These are phyloP conservation scores for Chalara sp. DNA, from an alignment of 2,329 filamentous ascomycete genomes.

Conservation along the genomic window DNA sequence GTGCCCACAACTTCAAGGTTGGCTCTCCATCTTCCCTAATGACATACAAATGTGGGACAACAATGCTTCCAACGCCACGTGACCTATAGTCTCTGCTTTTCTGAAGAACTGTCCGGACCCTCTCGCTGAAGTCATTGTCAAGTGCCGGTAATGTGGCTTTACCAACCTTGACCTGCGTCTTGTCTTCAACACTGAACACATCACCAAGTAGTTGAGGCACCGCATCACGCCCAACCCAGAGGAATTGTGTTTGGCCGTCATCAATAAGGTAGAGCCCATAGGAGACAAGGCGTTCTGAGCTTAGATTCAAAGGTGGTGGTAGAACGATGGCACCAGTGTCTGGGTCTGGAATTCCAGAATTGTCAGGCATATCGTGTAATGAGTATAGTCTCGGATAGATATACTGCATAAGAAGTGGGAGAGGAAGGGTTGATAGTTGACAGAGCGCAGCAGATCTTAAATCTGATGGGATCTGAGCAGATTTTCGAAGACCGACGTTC, in stretches of 20 bases:
- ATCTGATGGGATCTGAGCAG: conserved; percentile 88
- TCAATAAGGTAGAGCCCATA: conserved; percentile 96
- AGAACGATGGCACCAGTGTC: conserved; percentile 85
- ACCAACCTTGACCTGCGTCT: conserved; percentile 79
- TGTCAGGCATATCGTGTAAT: conserved; percentile 93
- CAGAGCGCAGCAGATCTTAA: conserved; percentile 89
- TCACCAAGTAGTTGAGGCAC: conserved; percentile 83
- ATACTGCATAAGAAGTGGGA: conserved; percentile 87
- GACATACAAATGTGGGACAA: conserved; percentile 87
- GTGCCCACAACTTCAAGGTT: conserved; percentile 90
- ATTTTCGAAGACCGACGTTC: conserved; percentile 89
- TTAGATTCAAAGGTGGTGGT: conserved; percentile 77
- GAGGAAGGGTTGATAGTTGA: conserved; percentile 84
- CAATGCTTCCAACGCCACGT: conserved; percentile 85
- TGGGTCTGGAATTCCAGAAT: conserved; percentile 76
- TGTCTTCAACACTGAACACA: conserved; percentile 83
- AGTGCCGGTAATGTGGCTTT: conserved; percentile 82
- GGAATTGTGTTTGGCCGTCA: conserved; percentile 93
- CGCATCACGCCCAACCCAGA: conserved; percentile 91
- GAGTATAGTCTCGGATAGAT: conserved; percentile 84
- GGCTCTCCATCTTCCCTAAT: conserved; percentile 95
- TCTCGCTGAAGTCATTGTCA: conserved; percentile 95
- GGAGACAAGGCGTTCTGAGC: conserved; percentile 77
- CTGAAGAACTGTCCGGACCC: conserved; percentile 79
- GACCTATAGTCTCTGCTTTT: conserved; percentile 87